A percentile compares a stretch with the other conserved stretches of the same genome.
phyloP scores from a whole-genome alignment of 805 yeast species.

The Wickerhamomyces pijperi region DNA sequence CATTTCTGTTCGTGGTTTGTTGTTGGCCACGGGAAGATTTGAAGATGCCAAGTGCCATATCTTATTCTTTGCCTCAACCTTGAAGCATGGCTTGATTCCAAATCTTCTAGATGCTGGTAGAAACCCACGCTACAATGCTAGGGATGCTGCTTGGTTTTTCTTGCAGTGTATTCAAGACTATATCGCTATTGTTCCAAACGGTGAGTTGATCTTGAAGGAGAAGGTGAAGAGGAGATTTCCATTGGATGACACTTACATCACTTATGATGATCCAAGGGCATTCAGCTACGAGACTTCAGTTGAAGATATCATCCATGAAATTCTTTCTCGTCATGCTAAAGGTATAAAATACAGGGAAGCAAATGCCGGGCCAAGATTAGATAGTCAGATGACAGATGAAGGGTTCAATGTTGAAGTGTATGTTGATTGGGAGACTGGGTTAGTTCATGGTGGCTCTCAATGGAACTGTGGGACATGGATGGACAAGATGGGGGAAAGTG shows the following conservation, averaged over 20 bases:
- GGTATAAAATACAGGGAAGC: conserved; percentile 89
- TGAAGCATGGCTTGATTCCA: conserved; percentile 93
- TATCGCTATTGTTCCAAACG: conserved; percentile 54
- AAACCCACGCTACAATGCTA: conserved; percentile 88
- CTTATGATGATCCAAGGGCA: conserved; percentile 61
- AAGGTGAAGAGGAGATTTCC: conserved; percentile 81
- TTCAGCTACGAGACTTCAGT: conserved; percentile 61
- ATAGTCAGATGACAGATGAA: conserved; percentile 83
- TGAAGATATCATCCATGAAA: conserved; percentile 72
- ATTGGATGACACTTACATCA: conserved; percentile 68
- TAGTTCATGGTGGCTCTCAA: conserved; percentile 85
- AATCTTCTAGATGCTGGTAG: conserved; percentile 86
- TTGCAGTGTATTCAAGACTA: conserved; percentile 84
- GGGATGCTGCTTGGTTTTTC: conserved; percentile 97
- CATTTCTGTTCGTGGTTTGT: conserved; percentile 72
- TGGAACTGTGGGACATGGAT: conserved; percentile 98
- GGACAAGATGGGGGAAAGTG: conserved; percentile 98
- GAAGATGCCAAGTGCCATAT: conserved; percentile 78
- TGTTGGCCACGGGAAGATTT: conserved; percentile 65
- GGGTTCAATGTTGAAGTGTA: conserved; percentile 78
- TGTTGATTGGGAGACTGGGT: conserved; percentile 86
- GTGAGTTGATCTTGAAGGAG: conserved; percentile 54
- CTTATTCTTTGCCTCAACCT: conserved; percentile 76
- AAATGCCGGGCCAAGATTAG: conserved; percentile 83
- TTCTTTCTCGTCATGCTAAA: conserved; percentile 75